Base-by-base conservation (phyloP, 495 filamentous ascomycete species). In the Neurospora intermedia region DNA sequence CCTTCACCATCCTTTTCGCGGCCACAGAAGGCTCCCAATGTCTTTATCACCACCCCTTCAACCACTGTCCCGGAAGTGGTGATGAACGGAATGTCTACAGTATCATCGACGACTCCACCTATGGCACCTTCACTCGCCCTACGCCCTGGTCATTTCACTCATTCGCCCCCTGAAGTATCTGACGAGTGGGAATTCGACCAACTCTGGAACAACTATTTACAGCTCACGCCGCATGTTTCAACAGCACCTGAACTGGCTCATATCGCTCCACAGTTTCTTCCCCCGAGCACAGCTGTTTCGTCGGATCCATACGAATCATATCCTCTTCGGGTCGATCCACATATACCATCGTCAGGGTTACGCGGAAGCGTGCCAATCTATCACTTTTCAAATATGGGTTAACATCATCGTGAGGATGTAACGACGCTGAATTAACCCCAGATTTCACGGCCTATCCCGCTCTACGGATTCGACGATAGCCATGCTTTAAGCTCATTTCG, bases 101-200 rank as follows among this genome's bases (percentile, higher is more conserved):
- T 31, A 27, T 15, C 70, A 41, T 66, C 54, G 54, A 66, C 40
- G 18, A 69, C 35, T n/a, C 70, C n/a, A 27, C 31, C 69, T n/a
- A 71, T 74, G 35, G 69, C 43, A 40, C 43, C 35, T 31, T 69
- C 69, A 18, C 10, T 71, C 43, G 71, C 69, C 6, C 10, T 66
- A 35, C 75, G 76, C 9, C 59, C 71, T 31, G 75, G 75, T 74
- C 77, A 15, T 70, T 73, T 10, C 73, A 75, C 23, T 74, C 77
- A 20, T 69, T 75, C 4, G 10, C 73, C 74, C 18, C 72, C 72
- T 23, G 76, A 79, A 11, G 75, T 77, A 15, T 86, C 87, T 42
- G 81, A 84, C 20, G 83, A 86, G 69, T 85, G 89, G 70, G 84
- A 89, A 48, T 87, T 90, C 48, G 86, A 88, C 73, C 81, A 79